Base-by-base conservation (phyloP, 2,329 filamentous ascomycete species). In the Cladophialophora carrionii region DNA sequence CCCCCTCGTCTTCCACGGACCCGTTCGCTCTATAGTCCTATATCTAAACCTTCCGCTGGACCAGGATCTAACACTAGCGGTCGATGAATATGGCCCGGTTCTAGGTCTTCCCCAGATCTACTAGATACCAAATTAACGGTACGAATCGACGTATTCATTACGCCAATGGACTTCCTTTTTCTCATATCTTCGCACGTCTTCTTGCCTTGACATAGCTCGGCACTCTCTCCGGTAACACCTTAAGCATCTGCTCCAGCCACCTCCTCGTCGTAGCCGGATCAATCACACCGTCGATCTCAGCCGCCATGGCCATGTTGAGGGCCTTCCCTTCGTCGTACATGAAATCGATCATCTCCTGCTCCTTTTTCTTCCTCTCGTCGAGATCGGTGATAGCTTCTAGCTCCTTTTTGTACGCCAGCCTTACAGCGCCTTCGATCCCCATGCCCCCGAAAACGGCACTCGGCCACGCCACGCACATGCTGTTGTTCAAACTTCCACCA, bases 381-480 rank as follows among this genome's bases (percentile, higher is more conserved):
- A 62, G 58, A 63, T 67, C 62, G 3, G 53, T 49, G 55, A 67
- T 67, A 34, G 62, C 62, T 57, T 67, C 65, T 26, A 67, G 51
- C 43, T 67, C 65, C 14, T 67, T 67, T 41, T 20, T 63, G 65
- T 65, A 67, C 24, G 62, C 65, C 55, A 67, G 65, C 55, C 65
- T 62, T 41, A 67, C 65, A 26, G 65, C 65, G 41, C 65, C 65
- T 61, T 67, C 65, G 58, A 67, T 67, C 2, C 65, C 65, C 65
- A 67, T 67, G 49, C 65, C 65, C 12, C 65, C 65, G 46, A 67
- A 67, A 55, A 67, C 65, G 54, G 58, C 65, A 57, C 58, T 67
- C 41, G 65, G 65, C 65, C 65, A 67, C 55, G 65, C 65, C 58
- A 67, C 65, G 55, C 62, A 63, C 65, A 67, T 65, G 59, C 65